Percentiles rank a stretch among this genome's conserved stretches.
Conservation (phyloP, 2,329 filamentous ascomycete genomes). For the Arthrobotrys megalospora region DNA sequence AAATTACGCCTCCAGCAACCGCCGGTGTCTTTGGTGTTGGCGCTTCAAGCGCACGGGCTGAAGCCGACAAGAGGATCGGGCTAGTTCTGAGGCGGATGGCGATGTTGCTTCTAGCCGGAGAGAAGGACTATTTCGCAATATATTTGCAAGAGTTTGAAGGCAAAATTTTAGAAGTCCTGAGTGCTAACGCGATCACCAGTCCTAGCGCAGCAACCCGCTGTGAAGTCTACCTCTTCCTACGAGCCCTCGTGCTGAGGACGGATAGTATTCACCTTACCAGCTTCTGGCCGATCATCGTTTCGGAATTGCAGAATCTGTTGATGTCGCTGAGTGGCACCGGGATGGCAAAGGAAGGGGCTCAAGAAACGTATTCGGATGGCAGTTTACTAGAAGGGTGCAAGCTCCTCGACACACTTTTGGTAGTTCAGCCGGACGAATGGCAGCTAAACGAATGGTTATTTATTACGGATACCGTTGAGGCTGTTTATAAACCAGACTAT, state of each 20-base stretch:
- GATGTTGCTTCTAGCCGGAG: constrained; percentile 82
- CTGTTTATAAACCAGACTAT: constrained; percentile 76
- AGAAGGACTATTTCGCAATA: constrained; percentile 82
- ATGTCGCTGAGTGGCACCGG: constrained; percentile 47
- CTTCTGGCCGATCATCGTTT: constrained; percentile 91
- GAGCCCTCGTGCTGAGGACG: constrained; percentile 84
- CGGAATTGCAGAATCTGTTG: constrained; percentile 77
- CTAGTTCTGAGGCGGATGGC: constrained; percentile 87
- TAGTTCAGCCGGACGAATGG: constrained; percentile 92
- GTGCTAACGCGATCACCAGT: constrained; percentile 87
- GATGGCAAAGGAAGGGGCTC: constrained; percentile 72
- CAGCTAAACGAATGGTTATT: constrained; percentile 99
- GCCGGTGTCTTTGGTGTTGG: constrained; percentile 99
- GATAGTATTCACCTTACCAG: constrained; percentile 84
- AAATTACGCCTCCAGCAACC: constrained; percentile 86
- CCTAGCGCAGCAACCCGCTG: constrained; percentile 90
- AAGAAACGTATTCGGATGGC: constrained; percentile 82
- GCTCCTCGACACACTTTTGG: constrained; percentile 88
- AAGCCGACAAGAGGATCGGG: constrained; percentile 93
- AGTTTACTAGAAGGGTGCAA: constrained; percentile 93
- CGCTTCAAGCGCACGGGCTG: constrained; percentile 90
- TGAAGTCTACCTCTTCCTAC: constrained; percentile 89
- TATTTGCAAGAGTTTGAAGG: constrained; percentile 82
- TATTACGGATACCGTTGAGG: constrained; percentile 95
- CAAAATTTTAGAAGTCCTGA: constrained; percentile 87